Percentiles rank a stretch among this genome's conserved stretches.
Evolutionary conservation across 106 monocot species (phyloP).

Genomic region (Gastrodia elata): DNA sequence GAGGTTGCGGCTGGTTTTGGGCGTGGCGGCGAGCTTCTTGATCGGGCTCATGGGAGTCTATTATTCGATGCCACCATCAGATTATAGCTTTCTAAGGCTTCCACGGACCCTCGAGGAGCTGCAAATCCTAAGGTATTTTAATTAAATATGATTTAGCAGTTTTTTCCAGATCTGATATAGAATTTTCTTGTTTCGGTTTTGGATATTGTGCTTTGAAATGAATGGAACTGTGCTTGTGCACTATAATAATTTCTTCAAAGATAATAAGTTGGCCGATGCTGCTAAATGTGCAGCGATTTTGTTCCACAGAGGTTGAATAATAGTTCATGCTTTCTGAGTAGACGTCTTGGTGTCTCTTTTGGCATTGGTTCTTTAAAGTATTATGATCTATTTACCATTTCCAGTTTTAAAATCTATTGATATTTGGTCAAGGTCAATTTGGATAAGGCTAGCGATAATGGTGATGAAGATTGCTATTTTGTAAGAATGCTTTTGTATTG

Average conservation of each 20-base stretch:
- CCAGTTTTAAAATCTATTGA: neutral
- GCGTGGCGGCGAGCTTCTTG: constrained; percentile 35
- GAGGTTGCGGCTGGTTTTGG: constrained; percentile 45
- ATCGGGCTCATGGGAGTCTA: constrained; percentile 65
- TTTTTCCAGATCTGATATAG: neutral
- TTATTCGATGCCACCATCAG: constrained; percentile 74
- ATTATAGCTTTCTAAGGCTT: constrained; percentile 94
- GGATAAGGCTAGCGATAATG: neutral
- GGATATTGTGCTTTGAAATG: neutral
- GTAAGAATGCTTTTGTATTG: neutral
- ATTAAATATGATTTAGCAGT: neutral
- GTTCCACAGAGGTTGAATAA: neutral
- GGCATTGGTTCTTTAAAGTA: neutral
- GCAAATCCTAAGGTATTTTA: constrained; percentile 51
- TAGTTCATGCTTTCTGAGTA: neutral
- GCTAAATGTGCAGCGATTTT: neutral
- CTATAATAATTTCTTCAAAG: neutral
- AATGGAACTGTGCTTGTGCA: neutral
- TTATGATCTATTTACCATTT: neutral
- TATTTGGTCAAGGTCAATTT: neutral
- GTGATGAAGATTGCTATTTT: neutral
- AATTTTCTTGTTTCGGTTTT: neutral
- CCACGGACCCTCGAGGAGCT: constrained; percentile 76
- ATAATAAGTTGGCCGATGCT: neutral
- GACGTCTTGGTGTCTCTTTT: constrained; percentile 1